Evolutionary conservation across 129 eudicot species (phyloP).

Genomic region (Arctium lappa): DNA sequence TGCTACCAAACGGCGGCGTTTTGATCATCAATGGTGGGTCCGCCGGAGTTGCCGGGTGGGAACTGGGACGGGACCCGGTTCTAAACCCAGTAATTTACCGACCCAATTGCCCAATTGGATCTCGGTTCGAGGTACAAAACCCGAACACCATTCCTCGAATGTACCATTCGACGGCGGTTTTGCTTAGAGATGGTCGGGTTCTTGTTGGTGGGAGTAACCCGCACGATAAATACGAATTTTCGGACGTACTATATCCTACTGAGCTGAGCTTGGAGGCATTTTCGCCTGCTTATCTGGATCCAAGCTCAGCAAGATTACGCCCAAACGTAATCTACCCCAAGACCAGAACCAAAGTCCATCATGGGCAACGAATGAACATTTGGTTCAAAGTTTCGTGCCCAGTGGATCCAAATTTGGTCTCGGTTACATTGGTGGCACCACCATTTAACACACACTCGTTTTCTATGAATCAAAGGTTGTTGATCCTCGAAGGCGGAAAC

Average conservation of each 20-base stretch:
- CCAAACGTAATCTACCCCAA: slow-evolving; percentile 48
- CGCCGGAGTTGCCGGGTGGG: slow-evolving; percentile 73
- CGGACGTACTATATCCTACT: slow-evolving; percentile 53
- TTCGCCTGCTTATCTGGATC: slow-evolving; percentile 57
- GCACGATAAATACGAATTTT: slow-evolving; percentile 48
- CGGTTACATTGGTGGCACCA: slow-evolving; percentile 84
- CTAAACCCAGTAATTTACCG: slow-evolving; percentile 50
- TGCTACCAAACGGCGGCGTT: slow-evolving; percentile 57
- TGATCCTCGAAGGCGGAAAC: slow-evolving; percentile 40
- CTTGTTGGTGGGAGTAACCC: slow-evolving; percentile 75
- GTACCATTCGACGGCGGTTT: slow-evolving; percentile 66
- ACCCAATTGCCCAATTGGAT: slow-evolving; percentile 26
- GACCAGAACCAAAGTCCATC: slow-evolving; percentile 25
- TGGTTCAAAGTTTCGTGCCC: slow-evolving; percentile 36
- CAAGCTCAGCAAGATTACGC: slow-evolving; percentile 34
- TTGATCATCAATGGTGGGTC: slow-evolving; percentile 62
- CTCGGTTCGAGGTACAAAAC: slow-evolving; percentile 48
- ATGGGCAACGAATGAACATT: slow-evolving; percentile 34
- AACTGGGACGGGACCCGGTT: slow-evolving; percentile 58
- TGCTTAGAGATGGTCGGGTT: slow-evolving; percentile 69
- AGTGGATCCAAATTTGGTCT: slow-evolving; percentile 28
- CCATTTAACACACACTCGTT: slow-evolving; percentile 75
- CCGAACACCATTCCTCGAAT: slow-evolving; percentile 51
- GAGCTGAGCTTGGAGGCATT: slow-evolving; percentile 76
- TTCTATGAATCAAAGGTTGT: slow-evolving; percentile 76